Base-by-base conservation (phyloP, 441 rosid genomes). In the Lepidium campestre region DNA sequence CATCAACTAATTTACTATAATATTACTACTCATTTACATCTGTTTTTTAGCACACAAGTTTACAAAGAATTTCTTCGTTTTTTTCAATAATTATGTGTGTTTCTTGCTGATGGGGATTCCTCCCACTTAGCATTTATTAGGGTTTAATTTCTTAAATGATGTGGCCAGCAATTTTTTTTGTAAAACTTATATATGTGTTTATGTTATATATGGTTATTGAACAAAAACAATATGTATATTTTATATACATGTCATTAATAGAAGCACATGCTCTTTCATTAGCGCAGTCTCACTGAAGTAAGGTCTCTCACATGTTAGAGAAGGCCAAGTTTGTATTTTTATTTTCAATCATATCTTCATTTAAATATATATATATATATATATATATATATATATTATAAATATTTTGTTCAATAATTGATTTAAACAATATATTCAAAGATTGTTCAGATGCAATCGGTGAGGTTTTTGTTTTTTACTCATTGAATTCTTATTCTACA, bases 241-340 rank as follows among this genome's bases (percentile, higher is more conserved):
- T 31, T 50, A 58, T 69, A 27, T 50, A 57, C n/a, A n/a, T 36
- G 27, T 46, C 69, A 62, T 71, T 71, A 71, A 65, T 23, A 63
- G 39, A 39, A 14, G 36, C 75, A 71, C 75, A 50, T 64, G 75
- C 53, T 32, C 29, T 71, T 35, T 29, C 42, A 40, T 71, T 22
- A 37, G 57, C 68, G 45, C 70, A 71, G 70, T 64, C 53, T 39
- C 59, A 71, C 70, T 71, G 29, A 62, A 71, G 75, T 71, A 63
- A 63, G 65, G 65, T 64, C 53, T 71, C 27, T 42, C 75, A 71
- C 69, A 71, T 71, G n/a, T n/a, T n/a, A n/a, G 75, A 62, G 50
- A 37, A 15, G 64, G 57, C 50, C 6, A 56, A 63, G 53, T 66
- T 62, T 46, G 17, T 55, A 70, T 70, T 11, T 69, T 22, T 52